A percentile compares a stretch with the other conserved stretches of the same genome.
phyloP scores from a whole-genome alignment of 2,329 filamentous ascomycete genomes.

The Colletotrichum cereale region DNA sequence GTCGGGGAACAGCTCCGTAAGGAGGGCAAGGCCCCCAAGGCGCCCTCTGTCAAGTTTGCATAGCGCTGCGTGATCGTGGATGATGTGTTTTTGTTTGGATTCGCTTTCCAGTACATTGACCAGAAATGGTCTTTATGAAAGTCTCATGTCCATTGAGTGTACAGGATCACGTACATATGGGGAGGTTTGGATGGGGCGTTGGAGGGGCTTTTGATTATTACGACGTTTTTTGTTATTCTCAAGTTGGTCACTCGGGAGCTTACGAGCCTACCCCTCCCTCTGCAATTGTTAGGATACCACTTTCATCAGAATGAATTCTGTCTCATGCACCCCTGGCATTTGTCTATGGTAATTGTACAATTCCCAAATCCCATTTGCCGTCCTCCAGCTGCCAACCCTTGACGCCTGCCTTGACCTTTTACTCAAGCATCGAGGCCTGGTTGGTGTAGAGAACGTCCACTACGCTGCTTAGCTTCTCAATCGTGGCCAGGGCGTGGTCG shows the following conservation, averaged over 20 bases:
- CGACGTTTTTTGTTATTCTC: conserved; percentile 12
- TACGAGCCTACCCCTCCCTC: conserved; percentile 5
- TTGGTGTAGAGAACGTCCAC: conserved; percentile 98
- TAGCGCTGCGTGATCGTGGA: background rate
- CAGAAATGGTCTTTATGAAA: conserved; percentile 14
- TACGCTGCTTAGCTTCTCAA: conserved; percentile 96
- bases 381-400: conserved; percentile 10
- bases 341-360: conserved; percentile 45
- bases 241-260: conserved; percentile 20
- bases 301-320: conserved; percentile 40
- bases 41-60: conserved; percentile 29
- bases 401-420: conserved; percentile 47
- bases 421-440: conserved; percentile 96
- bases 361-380: conserved; percentile 38
- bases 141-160: conserved; percentile 21
- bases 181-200: conserved; percentile 24
- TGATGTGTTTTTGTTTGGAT: conserved; percentile 7
- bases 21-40: conserved; percentile 25
- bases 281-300: conserved; percentile 39
- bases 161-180: conserved; percentile 12
- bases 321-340: conserved; percentile 39
- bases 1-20: conserved; percentile 61
- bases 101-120: conserved; percentile 44
- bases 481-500: conserved; percentile 92
- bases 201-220: background rate